A percentile compares a stretch with the other conserved stretches of the same genome.
These are phyloP conservation scores for Leccinum broughii DNA, from an alignment of 768 basidiomycete species.

Conservation along the genomic window DNA sequence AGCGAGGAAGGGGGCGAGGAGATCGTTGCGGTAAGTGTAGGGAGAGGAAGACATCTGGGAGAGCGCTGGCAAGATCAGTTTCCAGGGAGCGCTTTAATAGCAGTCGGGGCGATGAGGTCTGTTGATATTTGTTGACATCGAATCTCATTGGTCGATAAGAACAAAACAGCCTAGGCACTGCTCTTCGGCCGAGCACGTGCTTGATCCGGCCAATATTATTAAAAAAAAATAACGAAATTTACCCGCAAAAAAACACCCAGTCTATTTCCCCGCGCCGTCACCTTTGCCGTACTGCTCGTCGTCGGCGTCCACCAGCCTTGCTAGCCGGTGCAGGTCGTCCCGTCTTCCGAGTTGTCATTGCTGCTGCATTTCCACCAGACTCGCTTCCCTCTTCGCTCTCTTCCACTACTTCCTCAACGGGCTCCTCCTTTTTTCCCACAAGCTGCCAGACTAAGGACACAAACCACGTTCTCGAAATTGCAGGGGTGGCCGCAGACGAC, in stretches of 20 bases:
- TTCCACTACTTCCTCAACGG: conserved; percentile 27
- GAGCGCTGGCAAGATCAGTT: not conserved
- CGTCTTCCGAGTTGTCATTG: conserved; percentile 25
- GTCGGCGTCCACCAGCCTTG: conserved; percentile 65
- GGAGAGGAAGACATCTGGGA: conserved; percentile 29
- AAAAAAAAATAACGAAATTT: not conserved
- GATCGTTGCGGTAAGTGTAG: conserved; percentile 68
- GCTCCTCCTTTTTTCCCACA: conserved; percentile 17
- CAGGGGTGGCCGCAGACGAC: conserved; percentile 57
- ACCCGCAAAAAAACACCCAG: not conserved
- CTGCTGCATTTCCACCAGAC: conserved; percentile 48
- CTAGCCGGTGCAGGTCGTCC: conserved; percentile 40
- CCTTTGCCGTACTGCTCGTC: conserved; percentile 56
- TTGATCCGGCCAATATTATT: conserved; percentile 1
- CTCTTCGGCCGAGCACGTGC: conserved; percentile 10
- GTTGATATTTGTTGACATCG: conserved; percentile 28
- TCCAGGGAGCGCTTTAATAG: conserved; percentile 26
- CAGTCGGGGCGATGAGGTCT: conserved; percentile 11
- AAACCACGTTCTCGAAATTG: conserved; percentile 70
- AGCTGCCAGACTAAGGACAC: conserved; percentile 41
- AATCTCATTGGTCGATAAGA: conserved; percentile 36
- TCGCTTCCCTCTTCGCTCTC: conserved; percentile 42
- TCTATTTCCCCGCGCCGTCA: conserved; percentile 22
- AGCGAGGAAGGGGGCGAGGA: conserved; percentile 86
- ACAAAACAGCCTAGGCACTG: not conserved